phyloP scores from a whole-genome alignment of 805 yeast species.

The Kregervanrija fluxuum region DNA sequence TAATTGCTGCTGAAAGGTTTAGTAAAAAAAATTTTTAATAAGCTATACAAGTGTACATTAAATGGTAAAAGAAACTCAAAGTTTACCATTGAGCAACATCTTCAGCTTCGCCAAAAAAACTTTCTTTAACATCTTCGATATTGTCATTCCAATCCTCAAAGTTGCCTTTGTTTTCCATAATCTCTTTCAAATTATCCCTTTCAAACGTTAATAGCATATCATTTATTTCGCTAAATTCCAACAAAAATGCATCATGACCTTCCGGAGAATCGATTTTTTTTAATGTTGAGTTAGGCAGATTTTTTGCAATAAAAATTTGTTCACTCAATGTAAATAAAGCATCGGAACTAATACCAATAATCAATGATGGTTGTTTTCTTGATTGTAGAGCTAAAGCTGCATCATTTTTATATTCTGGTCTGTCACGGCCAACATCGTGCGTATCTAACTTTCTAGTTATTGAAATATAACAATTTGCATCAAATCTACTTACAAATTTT shows the following conservation, averaged over 20 bases:
- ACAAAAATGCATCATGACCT: conserved; percentile 94
- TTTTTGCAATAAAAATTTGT: conserved; percentile 74
- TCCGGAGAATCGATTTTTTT: conserved; percentile 83
- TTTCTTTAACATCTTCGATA: conserved; percentile 44
- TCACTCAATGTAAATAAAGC: conserved; percentile 90
- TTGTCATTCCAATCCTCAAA: conserved; percentile 39
- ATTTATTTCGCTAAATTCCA: conserved; percentile 83
- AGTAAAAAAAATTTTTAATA: neutral
- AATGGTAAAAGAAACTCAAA: neutral
- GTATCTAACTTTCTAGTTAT: conserved; percentile 92
- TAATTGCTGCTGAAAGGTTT: neutral
- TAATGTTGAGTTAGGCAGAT: conserved; percentile 62
- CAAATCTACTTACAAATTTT: conserved; percentile 83
- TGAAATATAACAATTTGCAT: conserved; percentile 94
- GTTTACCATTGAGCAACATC: conserved; percentile 87
- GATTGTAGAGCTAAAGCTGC: conserved; percentile 47
- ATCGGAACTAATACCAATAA: conserved; percentile 87
- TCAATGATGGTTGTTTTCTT: conserved; percentile 66
- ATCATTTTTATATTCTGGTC: conserved; percentile 34
- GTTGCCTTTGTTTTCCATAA: conserved; percentile 46
- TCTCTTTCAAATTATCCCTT: conserved; percentile 45
- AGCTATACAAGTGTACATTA: no score
- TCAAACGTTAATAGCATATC: conserved; percentile 63
- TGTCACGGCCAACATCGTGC: conserved; percentile 83
- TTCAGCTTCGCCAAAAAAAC: conserved; percentile 93